Base-by-base conservation (phyloP, 352 stramenopile genomes). In the Plasmopara halstedii region DNA sequence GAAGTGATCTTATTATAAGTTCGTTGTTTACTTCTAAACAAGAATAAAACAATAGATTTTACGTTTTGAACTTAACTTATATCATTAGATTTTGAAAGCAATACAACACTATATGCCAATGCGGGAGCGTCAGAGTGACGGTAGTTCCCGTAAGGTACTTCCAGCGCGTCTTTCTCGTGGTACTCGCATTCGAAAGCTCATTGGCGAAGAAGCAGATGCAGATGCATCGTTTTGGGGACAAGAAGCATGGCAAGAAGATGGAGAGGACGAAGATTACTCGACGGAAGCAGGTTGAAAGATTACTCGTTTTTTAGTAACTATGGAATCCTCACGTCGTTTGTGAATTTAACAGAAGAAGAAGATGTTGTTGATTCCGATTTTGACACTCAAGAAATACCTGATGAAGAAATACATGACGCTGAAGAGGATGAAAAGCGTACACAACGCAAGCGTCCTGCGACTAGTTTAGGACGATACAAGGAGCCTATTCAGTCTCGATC, bases 251-350 rank as follows among this genome's bases (percentile, higher is more conserved):
- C 63, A 75, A 25, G 85, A 94, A 46, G 78, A 88, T 21, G 83
- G 61, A 19, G 75, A 92, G 35, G 78, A 89, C 58, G 83, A 76
- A 10, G 85, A 95, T 53, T 95, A 94, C 63, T 85, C 74, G 15
- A 92, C 77, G 1, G 85, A 95, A 72, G 83, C 79, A 66, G 82
- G 82, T 91, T n/a, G n/a, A n/a, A n/a, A n/a, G n/a, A n/a, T n/a
- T n/a, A n/a, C n/a, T n/a, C n/a, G n/a, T n/a, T n/a, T n/a, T n/a
- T n/a, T n/a, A n/a, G n/a, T n/a, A n/a, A n/a, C n/a, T n/a, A n/a
- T n/a, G n/a, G n/a, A n/a, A n/a, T n/a, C n/a, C n/a, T n/a, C n/a
- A n/a, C n/a, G n/a, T n/a, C n/a, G n/a, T n/a, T n/a, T 53, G 34
- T 37, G 13, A 0, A 36, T 5, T 32, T 10, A 53, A 7, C 42